phyloP scores from a whole-genome alignment of 805 yeast genomes.

The Zygotorulaspora sp. region DNA sequence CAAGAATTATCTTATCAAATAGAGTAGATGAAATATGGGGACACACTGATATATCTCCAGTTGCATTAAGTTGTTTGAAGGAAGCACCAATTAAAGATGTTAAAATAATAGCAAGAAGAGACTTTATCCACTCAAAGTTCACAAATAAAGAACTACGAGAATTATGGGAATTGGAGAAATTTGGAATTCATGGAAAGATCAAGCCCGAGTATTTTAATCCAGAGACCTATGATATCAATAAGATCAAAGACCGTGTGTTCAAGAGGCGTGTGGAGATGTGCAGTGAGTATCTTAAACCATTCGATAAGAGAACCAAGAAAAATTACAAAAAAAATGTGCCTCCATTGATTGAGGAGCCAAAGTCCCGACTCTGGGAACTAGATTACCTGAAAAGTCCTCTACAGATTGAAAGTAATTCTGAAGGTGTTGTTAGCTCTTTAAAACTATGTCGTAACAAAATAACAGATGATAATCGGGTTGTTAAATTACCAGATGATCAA shows the following conservation, averaged over 20 bases:
- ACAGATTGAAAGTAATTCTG: constrained; percentile 39
- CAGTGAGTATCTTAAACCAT: constrained; percentile 45
- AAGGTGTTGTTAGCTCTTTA: constrained; percentile 36
- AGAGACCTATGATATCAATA: constrained; percentile 24
- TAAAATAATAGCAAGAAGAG: constrained; percentile 79
- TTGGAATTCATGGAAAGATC: constrained; percentile 48
- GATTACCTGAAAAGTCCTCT: constrained; percentile 67
- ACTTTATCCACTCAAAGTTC: constrained; percentile 79
- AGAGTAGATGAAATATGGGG: constrained; percentile 50
- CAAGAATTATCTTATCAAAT: constrained; percentile 63
- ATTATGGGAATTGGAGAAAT: constrained; percentile 54
- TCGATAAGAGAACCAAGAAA: constrained; percentile 28
- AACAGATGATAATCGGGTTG: constrained; percentile 23
- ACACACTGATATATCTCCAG: constrained; percentile 64
- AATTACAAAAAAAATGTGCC: constrained; percentile 26
- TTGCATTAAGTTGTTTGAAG: constrained; percentile 53
- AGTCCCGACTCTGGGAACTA: constrained; percentile 53
- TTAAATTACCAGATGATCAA: constrained; percentile 23
- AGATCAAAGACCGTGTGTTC: constrained; percentile 44
- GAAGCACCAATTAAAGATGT: constrained; percentile 57
- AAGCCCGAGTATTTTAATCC: constrained; percentile 35
- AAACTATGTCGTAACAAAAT: constrained; percentile 19
- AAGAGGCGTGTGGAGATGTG: constrained; percentile 65
- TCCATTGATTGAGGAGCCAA: constrained; percentile 10
- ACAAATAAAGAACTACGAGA: constrained; percentile 91